phyloP scores from a whole-genome alignment of 2,329 filamentous ascomycete genomes.

The Colletotrichum lentis region DNA sequence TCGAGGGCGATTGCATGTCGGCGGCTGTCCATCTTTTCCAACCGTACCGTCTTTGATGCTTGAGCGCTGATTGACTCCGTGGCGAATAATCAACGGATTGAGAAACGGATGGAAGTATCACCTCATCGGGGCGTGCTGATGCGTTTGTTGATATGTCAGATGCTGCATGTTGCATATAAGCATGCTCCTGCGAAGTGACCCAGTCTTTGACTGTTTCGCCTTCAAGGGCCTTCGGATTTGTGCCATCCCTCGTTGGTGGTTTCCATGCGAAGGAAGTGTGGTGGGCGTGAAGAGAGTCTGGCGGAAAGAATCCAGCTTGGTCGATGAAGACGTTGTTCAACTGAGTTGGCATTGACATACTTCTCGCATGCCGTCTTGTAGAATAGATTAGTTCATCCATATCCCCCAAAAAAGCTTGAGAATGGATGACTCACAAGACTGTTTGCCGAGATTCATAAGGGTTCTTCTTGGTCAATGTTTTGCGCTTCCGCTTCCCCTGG shows the following conservation, averaged over 20 bases:
- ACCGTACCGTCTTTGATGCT: conserved; percentile 7
- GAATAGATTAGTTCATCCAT: not conserved
- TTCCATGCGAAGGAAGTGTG: conserved; percentile 21
- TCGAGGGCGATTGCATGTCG: conserved; percentile 19
- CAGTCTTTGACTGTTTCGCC: not conserved
- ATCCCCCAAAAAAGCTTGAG: too few relatives aligned
- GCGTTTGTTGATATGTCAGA: conserved; percentile 27
- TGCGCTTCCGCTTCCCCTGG: conserved; percentile 11
- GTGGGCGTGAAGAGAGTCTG: not conserved
- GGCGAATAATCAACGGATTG: conserved; percentile 5
- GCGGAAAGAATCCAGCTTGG: not conserved
- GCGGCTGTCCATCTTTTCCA: conserved; percentile 28
- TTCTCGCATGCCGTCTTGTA: conserved; percentile 21
- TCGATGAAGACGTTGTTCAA: conserved; percentile 18
- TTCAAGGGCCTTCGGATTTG: not conserved
- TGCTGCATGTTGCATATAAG: conserved; percentile 1
- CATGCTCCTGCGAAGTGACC: conserved; percentile 17
- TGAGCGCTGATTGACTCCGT: not conserved
- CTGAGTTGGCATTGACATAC: conserved; percentile 28
- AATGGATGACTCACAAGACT: not conserved
- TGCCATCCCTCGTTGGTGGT: conserved; percentile 18
- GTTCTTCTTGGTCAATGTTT: conserved; percentile 24
- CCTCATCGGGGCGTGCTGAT: conserved; percentile 2
- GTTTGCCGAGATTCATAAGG: not conserved
- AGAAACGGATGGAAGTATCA: conserved; percentile 6